Evolutionary conservation across 2,329 filamentous ascomycete genomes (phyloP).

Genomic region (Salinomyces thailandicus): DNA sequence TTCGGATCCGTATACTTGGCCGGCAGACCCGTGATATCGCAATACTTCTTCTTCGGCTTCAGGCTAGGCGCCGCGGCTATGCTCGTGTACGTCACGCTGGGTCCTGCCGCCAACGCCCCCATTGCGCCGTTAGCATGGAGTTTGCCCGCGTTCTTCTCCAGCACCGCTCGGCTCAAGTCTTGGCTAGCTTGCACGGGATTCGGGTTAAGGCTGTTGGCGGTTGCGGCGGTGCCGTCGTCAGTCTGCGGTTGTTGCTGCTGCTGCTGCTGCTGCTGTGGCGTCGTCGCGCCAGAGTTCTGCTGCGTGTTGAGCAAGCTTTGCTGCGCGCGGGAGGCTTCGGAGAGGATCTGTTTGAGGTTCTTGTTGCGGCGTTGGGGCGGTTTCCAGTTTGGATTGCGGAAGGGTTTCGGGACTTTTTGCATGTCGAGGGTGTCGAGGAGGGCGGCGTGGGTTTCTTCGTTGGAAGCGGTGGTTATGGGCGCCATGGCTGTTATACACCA

Average conservation of each 20-base stretch:
- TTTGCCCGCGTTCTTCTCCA: constrained; percentile 61
- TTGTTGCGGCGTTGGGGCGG: constrained; percentile 95
- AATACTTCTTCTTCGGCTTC: constrained; percentile 72
- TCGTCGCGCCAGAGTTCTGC: constrained; percentile 68
- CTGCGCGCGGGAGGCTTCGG: constrained; percentile 78
- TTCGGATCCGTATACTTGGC: constrained; percentile 91
- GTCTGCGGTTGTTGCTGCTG: too few species aligned
- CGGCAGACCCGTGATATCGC: constrained; percentile 88
- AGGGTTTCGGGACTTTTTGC: constrained; percentile 72
- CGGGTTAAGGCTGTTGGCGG: constrained; percentile 56
- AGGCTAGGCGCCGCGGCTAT: constrained; percentile 90
- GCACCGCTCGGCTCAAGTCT: constrained; percentile 73
- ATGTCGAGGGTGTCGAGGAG: constrained; percentile 90
- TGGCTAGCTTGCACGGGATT: constrained; percentile 86
- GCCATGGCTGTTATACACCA: too few species aligned
- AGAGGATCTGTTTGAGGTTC: constrained; percentile 92
- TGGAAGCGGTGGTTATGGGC: constrained; percentile 57
- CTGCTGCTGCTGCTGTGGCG: too few species aligned
- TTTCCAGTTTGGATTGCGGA: constrained; percentile 84
- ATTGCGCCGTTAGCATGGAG: constrained; percentile 23
- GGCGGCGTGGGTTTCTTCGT: constrained; percentile 66
- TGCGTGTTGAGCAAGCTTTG: constrained; percentile 71
- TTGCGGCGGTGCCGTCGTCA: constrained; percentile 26
- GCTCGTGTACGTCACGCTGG: constrained; percentile 77
- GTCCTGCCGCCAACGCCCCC: constrained; percentile 39